Evolutionary conservation across 108 stramenopile species (phyloP), one percentile per base, ranked within the genome.

Genomic region (Discostella pseudostelligera): DNA sequence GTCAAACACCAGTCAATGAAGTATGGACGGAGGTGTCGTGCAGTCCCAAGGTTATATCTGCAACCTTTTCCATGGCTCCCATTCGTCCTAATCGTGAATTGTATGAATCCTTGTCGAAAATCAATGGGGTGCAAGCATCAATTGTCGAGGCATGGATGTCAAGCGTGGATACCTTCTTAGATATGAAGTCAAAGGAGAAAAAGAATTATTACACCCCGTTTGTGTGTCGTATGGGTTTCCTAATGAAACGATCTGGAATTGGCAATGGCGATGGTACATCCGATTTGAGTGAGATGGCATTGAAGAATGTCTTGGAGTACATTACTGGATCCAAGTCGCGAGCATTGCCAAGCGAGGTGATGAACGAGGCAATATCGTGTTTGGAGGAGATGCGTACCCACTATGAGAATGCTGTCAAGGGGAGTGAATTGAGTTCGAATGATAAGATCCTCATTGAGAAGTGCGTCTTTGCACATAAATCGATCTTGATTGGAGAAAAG

Each of bases 401-500:
- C 16, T 56, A 40, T 28, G 51, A 45, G 19, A 60, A 70, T 13
- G 29, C 47, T 21, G 37, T 56, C 20, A 58, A 51, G 14, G 66
- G 63, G 10, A 46, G 39, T 10, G 46, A 50, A 25, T 51, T 72
- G 29, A 29, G 32, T 20, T 12, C 54, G 5, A 32, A 60, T 22
- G 78, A 84, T 12, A 48, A 29, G 43, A 78, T 57, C 10, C 56
- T 65, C 32, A 80, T 92, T 29, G 86, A 92, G 62, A 81, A 89
- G 57, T 87, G 79, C 57, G 83, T 84, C 7, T 93, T 93, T 67
- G 74, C 72, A 8, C 89, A 93, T 73, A 87, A 93, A 61, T 56
- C 69, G 9, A 90, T 93, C 58, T 63, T 93, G 66, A 83, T 90
- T 58, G 89, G 83, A 36, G 84, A 93, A 60, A 93, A 93, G 57